These are phyloP conservation scores for Spiromastix sp. DNA, from an alignment of 2,329 filamentous ascomycete species.

Conservation along the genomic window DNA sequence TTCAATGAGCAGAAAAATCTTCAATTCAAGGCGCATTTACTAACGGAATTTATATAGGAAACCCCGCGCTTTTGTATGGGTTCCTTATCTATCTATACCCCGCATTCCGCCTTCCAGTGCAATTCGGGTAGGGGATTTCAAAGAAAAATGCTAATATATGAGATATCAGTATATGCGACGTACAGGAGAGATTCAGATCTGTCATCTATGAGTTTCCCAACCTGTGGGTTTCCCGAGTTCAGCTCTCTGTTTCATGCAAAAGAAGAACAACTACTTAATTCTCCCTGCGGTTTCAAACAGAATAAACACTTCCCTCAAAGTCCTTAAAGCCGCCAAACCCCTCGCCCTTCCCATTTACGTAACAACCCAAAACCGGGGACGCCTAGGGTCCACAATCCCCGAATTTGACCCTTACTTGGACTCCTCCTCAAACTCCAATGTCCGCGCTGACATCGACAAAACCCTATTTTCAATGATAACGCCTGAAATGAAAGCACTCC, in stretches of 20 bases:
- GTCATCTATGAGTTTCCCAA: slow-evolving; percentile 79
- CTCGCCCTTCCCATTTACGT: slow-evolving; percentile 64
- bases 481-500: slow-evolving; percentile 47
- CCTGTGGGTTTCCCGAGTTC: slow-evolving; percentile 45
- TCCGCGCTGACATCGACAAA: slow-evolving; percentile 62
- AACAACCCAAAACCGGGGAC: slow-evolving; percentile 72
- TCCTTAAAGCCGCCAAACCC: slow-evolving; percentile 47
- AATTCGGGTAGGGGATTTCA: background rate
- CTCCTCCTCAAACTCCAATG: slow-evolving; percentile 41
- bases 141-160: slow-evolving; percentile 1
- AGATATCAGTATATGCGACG: slow-evolving; percentile 68
- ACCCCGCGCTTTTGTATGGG: slow-evolving; percentile 38
- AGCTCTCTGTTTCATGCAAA: background rate
- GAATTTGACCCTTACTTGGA: slow-evolving; percentile 51
- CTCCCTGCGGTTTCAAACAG: slow-evolving; percentile 27
- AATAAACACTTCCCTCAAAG: slow-evolving; percentile 56
- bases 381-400: slow-evolving; percentile 68
- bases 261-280: background rate
- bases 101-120: background rate
- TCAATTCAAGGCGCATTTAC: too few relatives aligned
- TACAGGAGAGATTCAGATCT: slow-evolving; percentile 84
- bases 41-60: slow-evolving; percentile 28
- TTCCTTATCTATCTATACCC: too few relatives aligned
- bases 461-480: slow-evolving; percentile 82
- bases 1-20: too few relatives aligned